A percentile compares a stretch with the other conserved stretches of the same genome.
Conservation (phyloP, 2,329 filamentous ascomycete genomes). For the Clathrospora elynae region DNA sequence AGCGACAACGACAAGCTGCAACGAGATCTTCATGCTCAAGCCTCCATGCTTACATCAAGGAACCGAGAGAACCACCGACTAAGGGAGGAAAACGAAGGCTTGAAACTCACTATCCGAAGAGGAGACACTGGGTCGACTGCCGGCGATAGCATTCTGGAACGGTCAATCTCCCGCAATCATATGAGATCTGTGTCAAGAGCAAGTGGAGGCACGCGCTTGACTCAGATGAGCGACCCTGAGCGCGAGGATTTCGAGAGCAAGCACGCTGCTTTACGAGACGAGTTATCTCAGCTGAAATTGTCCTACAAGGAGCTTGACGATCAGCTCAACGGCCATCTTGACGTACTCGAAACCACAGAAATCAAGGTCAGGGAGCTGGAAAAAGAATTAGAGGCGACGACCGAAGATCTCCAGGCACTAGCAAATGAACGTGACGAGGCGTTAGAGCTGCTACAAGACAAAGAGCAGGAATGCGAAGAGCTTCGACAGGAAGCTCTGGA, state of each 20-base stretch:
- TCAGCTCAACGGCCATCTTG: constrained; percentile 77
- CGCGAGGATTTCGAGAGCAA: constrained; percentile 84
- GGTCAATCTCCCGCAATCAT: constrained; percentile 86
- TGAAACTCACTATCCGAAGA: constrained; percentile 85
- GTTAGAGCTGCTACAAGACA: constrained; percentile 71
- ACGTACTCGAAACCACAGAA: constrained; percentile 74
- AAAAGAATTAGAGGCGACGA: constrained; percentile 77
- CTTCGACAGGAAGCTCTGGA: constrained; percentile 64
- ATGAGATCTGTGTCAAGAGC: constrained; percentile 74
- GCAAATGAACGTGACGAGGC: constrained; percentile 88
- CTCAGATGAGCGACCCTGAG: constrained; percentile 66
- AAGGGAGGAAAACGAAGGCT: constrained; percentile 95
- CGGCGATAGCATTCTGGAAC: constrained; percentile 88
- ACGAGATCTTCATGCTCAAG: constrained; percentile 91
- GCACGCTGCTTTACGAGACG: constrained; percentile 82
- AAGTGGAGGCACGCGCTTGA: constrained; percentile 63
- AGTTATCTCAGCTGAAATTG: constrained; percentile 82
- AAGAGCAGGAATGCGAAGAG: constrained; percentile 59
- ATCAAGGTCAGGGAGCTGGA: constrained; percentile 69
- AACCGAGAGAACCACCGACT: constrained; percentile 94
- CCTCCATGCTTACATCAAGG: constrained; percentile 94
- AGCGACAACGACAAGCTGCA: constrained; percentile 92
- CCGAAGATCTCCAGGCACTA: constrained; percentile 78
- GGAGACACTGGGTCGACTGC: constrained; percentile 66
- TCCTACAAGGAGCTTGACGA: constrained; percentile 87